phyloP scores from a whole-genome alignment of 228 moss, liverwort and hornwort species.

The Sphagnum magellanicum region DNA sequence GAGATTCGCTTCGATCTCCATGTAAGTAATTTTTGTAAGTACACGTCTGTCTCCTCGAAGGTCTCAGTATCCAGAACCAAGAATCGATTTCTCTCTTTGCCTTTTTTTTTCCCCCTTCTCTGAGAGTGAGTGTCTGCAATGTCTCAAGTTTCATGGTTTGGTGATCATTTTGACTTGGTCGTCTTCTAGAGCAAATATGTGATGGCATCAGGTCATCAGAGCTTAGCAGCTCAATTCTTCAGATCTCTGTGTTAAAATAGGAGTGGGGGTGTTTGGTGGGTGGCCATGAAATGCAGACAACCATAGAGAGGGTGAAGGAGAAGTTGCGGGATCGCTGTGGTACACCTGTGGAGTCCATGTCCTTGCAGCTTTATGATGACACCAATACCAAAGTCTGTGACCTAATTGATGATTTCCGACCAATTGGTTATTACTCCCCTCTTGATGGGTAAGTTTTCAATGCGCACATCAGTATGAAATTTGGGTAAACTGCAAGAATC shows the following conservation, averaged over 20 bases:
- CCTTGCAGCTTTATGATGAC: conserved; percentile 81
- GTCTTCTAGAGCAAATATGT: no score
- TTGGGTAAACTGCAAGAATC: background rate
- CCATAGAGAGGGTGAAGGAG: conserved; percentile 76
- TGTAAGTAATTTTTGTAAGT: conserved; percentile 16
- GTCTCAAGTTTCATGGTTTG: no score
- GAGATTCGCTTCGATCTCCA: conserved; percentile 95
- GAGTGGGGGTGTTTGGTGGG: no score
- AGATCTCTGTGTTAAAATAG: no score
- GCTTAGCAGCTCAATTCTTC: no score
- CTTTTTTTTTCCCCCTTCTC: no score
- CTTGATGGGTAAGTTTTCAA: conserved; percentile 57
- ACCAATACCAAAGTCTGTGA: conserved; percentile 60
- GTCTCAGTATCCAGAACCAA: background rate
- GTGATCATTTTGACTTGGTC: no score
- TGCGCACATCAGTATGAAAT: background rate
- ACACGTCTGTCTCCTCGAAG: background rate
- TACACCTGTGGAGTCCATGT: conserved; percentile 84
- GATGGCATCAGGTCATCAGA: no score
- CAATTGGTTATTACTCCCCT: conserved; percentile 90
- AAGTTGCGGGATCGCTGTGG: conserved; percentile 79
- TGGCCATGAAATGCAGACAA: conserved; percentile 36
- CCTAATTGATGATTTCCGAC: conserved; percentile 63
- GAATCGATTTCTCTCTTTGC: no score
- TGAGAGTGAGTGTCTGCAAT: no score